phyloP scores from a whole-genome alignment of 192 early-diverging fungal genomes.

The Jimgerdemannia flammicorona region DNA sequence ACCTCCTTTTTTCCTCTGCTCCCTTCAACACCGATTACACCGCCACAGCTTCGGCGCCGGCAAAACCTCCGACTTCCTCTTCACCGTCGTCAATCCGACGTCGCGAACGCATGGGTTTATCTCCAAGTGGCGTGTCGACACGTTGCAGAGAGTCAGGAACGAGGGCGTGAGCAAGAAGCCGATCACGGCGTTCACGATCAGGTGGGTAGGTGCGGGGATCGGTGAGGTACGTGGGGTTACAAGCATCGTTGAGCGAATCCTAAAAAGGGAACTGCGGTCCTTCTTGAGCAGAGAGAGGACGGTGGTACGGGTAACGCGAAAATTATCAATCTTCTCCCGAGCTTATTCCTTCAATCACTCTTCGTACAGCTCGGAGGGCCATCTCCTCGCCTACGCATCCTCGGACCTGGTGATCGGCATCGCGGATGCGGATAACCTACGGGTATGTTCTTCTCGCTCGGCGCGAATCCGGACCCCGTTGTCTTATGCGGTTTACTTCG shows the following conservation, averaged over 20 bases:
- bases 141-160: slow-evolving; percentile 47
- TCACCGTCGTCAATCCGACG: slow-evolving; percentile 60
- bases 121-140: slow-evolving; percentile 55
- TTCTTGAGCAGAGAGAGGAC: background rate
- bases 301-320: background rate
- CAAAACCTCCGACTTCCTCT: slow-evolving; percentile 49
- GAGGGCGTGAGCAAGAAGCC: slow-evolving; percentile 49
- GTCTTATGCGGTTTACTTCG: slow-evolving; percentile 4
- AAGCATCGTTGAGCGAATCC: background rate
- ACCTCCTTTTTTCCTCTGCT: too few species aligned
- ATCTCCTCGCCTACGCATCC: slow-evolving; percentile 65
- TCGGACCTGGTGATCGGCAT: slow-evolving; percentile 71
- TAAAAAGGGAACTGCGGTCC: too few species aligned
- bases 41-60: slow-evolving; percentile 55
- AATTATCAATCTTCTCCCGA: background rate
- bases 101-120: slow-evolving; percentile 52
- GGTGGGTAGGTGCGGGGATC: slow-evolving; percentile 3
- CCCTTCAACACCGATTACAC: too few species aligned
- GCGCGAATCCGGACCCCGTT: background rate
- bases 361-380: slow-evolving; percentile 59
- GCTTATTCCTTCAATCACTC: slow-evolving; percentile 1
- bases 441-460: slow-evolving; percentile 25
- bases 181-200: slow-evolving; percentile 51
- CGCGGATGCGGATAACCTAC: slow-evolving; percentile 54
- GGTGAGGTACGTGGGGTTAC: slow-evolving; percentile 46